Conservation (phyloP, 805 yeast species). For the Metschnikowia matae region DNA sequence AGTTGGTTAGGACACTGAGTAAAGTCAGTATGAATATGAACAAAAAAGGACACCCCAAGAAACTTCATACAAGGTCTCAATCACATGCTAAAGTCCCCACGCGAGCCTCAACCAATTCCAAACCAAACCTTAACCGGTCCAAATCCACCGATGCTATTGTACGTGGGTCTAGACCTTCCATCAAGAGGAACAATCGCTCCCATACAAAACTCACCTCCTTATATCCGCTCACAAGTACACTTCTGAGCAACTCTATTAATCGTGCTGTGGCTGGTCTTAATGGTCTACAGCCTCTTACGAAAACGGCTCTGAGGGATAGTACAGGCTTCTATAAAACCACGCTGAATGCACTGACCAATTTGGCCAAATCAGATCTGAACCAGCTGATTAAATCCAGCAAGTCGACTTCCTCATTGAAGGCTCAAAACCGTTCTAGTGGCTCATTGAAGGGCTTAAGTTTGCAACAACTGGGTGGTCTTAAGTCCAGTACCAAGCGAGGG, state of each 20-base stretch:
- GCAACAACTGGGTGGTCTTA: constrained; percentile 25
- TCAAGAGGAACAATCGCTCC: constrained; percentile 35
- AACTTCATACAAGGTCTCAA: constrained; percentile 14
- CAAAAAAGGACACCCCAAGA: constrained; percentile 6
- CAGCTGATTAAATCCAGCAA: constrained; percentile 26
- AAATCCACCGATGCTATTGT: constrained; percentile 40
- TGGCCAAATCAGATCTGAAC: constrained; percentile 15
- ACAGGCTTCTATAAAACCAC: constrained; percentile 12
- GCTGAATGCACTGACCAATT: constrained; percentile 9
- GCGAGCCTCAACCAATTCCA: constrained; percentile 8
- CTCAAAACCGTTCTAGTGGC: constrained; percentile 14
- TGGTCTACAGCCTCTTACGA: constrained; percentile 16
- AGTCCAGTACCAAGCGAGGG: constrained; percentile 34
- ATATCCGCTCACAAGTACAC: constrained; percentile 17
- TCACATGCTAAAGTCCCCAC: constrained; percentile 13
- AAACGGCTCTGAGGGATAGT: constrained; percentile 15
- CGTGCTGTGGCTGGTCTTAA: constrained; percentile 5
- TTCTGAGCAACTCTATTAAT: constrained; percentile 13
- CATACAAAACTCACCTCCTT: constrained; percentile 28
- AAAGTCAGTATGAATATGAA: not conserved
- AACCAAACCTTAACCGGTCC: constrained; percentile 34
- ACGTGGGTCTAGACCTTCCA: constrained; percentile 20
- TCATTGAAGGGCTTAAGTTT: constrained; percentile 8
- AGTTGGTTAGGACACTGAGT: not conserved
- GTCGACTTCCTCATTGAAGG: constrained; percentile 34